A percentile compares a stretch with the other conserved stretches of the same genome.
Conservation (phyloP, 2,329 filamentous ascomycete genomes). For the Clonostachys byssicola region DNA sequence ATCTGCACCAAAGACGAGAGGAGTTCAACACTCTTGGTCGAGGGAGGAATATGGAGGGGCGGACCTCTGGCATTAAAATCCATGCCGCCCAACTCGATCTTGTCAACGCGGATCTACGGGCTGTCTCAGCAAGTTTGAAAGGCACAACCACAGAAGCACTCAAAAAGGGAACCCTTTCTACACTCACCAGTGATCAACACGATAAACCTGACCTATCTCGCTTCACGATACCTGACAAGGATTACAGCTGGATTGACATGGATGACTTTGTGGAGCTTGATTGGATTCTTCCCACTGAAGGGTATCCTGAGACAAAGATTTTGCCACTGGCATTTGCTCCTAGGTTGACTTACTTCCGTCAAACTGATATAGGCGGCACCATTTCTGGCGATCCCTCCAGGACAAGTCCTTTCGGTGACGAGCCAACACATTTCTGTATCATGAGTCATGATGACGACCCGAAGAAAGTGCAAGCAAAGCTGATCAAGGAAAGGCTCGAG, state of each 20-base stretch:
- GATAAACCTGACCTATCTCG: slow-evolving; percentile 71
- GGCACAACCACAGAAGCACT: slow-evolving; percentile 76
- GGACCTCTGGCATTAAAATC: slow-evolving; percentile 91
- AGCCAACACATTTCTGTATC: slow-evolving; percentile 90
- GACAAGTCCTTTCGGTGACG: slow-evolving; percentile 86
- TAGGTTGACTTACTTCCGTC: slow-evolving; percentile 94
- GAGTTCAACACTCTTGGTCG: slow-evolving; percentile 82
- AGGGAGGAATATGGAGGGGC: slow-evolving; percentile 69
- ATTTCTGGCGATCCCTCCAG: slow-evolving; percentile 78
- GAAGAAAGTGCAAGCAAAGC: slow-evolving; percentile 77
- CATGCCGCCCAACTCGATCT: slow-evolving; percentile 93
- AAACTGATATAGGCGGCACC: slow-evolving; percentile 84
- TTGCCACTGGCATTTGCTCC: slow-evolving; percentile 88
- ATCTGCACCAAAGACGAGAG: slow-evolving; percentile 90
- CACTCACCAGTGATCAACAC: slow-evolving; percentile 48
- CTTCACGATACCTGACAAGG: slow-evolving; percentile 93
- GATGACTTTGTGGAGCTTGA: slow-evolving; percentile 98
- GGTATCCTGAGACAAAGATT: slow-evolving; percentile 91
- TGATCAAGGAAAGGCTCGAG: slow-evolving; percentile 77
- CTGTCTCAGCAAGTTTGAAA: slow-evolving; percentile 85
- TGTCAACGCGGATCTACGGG: slow-evolving; percentile 84
- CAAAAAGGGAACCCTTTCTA: slow-evolving; percentile 51
- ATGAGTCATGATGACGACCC: slow-evolving; percentile 92
- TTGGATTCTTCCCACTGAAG: slow-evolving; percentile 88
- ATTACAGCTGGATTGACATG: slow-evolving; percentile 98